Evolutionary conservation across 345 rosid genomes (phyloP), one percentile per base, ranked within the genome.

Genomic region (Kernera saxatilis): DNA sequence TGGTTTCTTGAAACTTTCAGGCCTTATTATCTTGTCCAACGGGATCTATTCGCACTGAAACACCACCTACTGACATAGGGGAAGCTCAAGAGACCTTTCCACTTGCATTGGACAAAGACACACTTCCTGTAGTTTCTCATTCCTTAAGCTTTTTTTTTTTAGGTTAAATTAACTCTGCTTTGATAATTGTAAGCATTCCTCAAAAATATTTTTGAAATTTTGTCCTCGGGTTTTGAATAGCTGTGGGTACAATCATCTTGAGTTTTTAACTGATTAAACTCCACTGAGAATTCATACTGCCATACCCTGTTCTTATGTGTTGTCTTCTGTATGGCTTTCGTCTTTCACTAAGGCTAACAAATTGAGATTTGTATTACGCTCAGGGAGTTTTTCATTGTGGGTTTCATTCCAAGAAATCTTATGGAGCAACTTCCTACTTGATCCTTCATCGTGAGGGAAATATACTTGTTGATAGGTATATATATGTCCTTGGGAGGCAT

Each of bases 371-470:
- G 53, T 27, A 56, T 36, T 46, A 51, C 41, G 36, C 70, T 70
- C 81, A 86, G 91, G 91, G 86, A 3, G 78, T 87, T 37, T 84
- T 76, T 55, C 91, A 87, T 61, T 87, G 88, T 64, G 91, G 91
- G 8, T 84, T 84, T 77, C 91, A 87, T 80, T 84, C 91, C 39
- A 82, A 80, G 64, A 82, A 87, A 46, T 84, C 91, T 12, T 87
- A 25, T 1, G 91, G 91, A 67, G 91, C 91, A 53, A 44, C 88
- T 50, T 70, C 88, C 52, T 87, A 76, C 77, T 66, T 87, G 79
- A 83, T 87, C 14, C 60, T 84, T 71, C 88, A 56, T 29, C 80
- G 70, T 30, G 83, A 84, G 59, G 91, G 91, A 79, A 84, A 87
- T 73, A 73, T 87, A 63, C 80, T 87, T 64, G 73, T 87, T 56